A percentile compares a stretch with the other conserved stretches of the same genome.
These are phyloP conservation scores for Daldinia bambusicola DNA, from an alignment of 495 filamentous ascomycete species.

Conservation along the genomic window DNA sequence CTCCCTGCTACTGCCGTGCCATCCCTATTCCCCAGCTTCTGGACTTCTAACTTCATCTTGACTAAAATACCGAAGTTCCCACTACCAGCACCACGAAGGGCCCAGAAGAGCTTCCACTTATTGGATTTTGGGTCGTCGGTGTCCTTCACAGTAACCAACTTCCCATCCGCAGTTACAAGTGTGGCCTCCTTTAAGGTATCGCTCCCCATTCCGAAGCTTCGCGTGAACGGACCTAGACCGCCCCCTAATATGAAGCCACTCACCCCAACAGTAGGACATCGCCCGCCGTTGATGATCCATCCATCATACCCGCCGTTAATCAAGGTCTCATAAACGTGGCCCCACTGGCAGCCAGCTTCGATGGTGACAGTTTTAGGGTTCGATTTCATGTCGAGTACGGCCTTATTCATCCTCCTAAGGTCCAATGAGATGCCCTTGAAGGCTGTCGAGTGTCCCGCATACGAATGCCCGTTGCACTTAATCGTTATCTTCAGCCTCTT, in stretches of 20 bases:
- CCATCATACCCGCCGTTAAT: conserved; percentile 33
- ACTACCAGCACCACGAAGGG: conserved; percentile 7
- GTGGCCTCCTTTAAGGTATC: conserved; percentile 38
- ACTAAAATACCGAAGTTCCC: conserved; percentile 20
- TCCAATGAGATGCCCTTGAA: conserved; percentile 40
- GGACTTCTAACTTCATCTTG: conserved; percentile 24
- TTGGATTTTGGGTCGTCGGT: conserved; percentile 15
- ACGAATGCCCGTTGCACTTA: conserved; percentile 41
- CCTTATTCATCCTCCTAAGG: conserved; percentile 31
- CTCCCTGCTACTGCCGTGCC: conserved; percentile 33
- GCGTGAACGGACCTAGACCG: conserved; percentile 38
- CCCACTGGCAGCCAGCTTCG: too few relatives aligned
- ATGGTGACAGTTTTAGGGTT: conserved; percentile 12
- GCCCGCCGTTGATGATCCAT: conserved; percentile 42
- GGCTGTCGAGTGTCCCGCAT: conserved; percentile 42
- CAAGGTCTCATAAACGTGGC: conserved; percentile 35
- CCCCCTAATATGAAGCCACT: conserved; percentile 45
- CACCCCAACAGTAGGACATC: conserved; percentile 45
- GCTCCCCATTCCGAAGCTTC: conserved; percentile 44
- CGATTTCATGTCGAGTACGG: conserved; percentile 27
- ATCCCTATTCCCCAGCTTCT: conserved; percentile 9
- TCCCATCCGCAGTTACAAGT: conserved; percentile 26
- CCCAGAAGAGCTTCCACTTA: conserved; percentile 16
- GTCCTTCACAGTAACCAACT: conserved; percentile 32
- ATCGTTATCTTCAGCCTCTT: conserved; percentile 33